Evolutionary conservation across 208 protist genomes (phyloP).

Genomic region (Wallacemonas collosoma): DNA sequence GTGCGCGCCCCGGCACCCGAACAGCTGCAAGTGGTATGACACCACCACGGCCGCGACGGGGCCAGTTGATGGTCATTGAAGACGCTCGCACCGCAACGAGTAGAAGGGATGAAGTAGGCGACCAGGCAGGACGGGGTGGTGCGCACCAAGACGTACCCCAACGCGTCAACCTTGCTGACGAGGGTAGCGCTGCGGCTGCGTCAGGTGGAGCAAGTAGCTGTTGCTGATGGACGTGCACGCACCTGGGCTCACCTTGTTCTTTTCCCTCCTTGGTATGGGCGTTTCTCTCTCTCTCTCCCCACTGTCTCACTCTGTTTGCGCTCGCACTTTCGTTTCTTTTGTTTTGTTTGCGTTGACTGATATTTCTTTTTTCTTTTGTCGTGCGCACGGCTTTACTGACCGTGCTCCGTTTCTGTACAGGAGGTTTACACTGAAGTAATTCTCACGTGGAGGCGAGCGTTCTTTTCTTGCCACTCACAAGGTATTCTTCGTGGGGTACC

Average conservation of each 20-base stretch:
- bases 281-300: not conserved
- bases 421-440: too few species aligned
- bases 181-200: not conserved
- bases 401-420: too few species aligned
- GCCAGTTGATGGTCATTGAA: slow-evolving; percentile 40
- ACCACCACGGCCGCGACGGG: slow-evolving; percentile 31
- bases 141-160: not conserved
- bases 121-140: not conserved
- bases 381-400: not conserved
- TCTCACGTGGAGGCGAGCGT: too few species aligned
- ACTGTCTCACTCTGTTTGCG: not conserved
- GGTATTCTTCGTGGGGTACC: too few species aligned
- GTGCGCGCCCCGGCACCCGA: not conserved
- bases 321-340: slow-evolving; percentile 2
- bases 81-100: slow-evolving; percentile 26
- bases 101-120: not conserved
- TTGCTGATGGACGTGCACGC: not conserved
- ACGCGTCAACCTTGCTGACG: not conserved
- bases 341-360: slow-evolving; percentile 12
- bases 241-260: not conserved
- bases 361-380: slow-evolving; percentile 20
- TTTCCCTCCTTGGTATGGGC: not conserved
- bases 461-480: too few species aligned
- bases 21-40: slow-evolving; percentile 8
- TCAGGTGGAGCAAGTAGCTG: not conserved